Conservation (phyloP, 345 rosid species). For the Carallia brachiata region DNA sequence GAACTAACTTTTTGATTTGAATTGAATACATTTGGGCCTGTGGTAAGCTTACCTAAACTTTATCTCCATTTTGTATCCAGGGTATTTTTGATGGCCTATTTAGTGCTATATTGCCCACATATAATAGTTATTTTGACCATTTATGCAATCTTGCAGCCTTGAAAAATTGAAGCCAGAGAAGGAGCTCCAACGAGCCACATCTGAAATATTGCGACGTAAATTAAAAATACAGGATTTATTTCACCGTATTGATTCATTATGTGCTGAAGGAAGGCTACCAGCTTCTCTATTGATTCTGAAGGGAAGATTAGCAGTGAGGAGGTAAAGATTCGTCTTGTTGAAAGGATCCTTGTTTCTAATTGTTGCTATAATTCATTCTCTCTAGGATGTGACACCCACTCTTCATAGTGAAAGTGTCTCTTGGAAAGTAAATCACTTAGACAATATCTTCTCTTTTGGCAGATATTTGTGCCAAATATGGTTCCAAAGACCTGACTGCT, state of each 20-base stretch:
- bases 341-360: neutral
- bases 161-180: slow-evolving; percentile 95
- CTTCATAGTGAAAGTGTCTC: neutral
- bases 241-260: slow-evolving; percentile 67
- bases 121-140: neutral
- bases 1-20: too few species aligned
- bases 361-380: neutral
- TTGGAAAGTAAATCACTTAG: slow-evolving; percentile 21
- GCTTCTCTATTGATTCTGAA: slow-evolving; percentile 76
- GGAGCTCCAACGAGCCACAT: slow-evolving; percentile 89
- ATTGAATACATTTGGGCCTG: too few species aligned
- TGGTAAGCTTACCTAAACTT: neutral
- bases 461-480: slow-evolving; percentile 98
- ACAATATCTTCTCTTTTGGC: slow-evolving; percentile 28
- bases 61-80: neutral
- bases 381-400: neutral
- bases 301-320: slow-evolving; percentile 95
- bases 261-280: slow-evolving; percentile 82
- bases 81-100: slow-evolving; percentile 6
- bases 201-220: slow-evolving; percentile 72
- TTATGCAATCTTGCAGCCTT: slow-evolving; percentile 43
- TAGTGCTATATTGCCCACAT: slow-evolving; percentile 4
- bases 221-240: slow-evolving; percentile 81
- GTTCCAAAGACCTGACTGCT: slow-evolving; percentile 70
- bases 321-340: slow-evolving; percentile 39